phyloP scores from a whole-genome alignment of 2,329 filamentous ascomycete species.

The Talaromyces piceae region DNA sequence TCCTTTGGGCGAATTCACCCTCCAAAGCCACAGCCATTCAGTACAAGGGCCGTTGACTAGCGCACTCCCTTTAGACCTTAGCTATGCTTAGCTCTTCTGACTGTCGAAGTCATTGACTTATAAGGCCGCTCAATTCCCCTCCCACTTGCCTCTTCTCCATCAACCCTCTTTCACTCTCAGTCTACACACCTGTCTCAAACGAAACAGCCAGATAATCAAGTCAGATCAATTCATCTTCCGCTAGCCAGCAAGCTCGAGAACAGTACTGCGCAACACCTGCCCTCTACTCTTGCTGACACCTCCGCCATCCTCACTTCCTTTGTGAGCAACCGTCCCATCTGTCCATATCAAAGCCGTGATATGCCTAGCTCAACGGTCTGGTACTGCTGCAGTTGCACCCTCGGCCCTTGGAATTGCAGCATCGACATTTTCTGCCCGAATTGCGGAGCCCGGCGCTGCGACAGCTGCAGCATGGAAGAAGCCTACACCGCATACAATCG shows the following conservation, averaged over 20 bases:
- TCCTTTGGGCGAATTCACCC: not conserved
- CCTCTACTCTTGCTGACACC: not conserved
- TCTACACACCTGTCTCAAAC: too few relatives aligned
- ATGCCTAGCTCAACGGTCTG: constrained; percentile 16
- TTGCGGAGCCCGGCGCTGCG: constrained; percentile 20
- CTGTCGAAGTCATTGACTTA: not conserved
- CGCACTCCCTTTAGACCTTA: not conserved
- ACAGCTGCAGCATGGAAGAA: constrained; percentile 8
- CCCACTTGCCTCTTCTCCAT: not conserved
- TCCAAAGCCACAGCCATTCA: not conserved
- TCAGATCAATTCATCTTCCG: not conserved
- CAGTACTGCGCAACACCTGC: not conserved
- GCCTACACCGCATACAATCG: not conserved
- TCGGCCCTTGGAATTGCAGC: constrained; percentile 23
- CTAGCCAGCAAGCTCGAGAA: not conserved
- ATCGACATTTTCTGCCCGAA: constrained; percentile 21
- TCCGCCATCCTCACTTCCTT: not conserved
- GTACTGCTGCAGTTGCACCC: constrained; percentile 28
- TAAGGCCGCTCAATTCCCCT: not conserved
- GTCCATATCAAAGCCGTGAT: not conserved
- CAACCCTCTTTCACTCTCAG: too few relatives aligned
- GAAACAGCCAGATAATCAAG: not conserved
- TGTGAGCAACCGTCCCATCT: not conserved
- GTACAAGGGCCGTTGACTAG: not conserved
- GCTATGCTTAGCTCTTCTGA: not conserved